Evolutionary conservation across 768 basidiomycete species (phyloP), one percentile per base, ranked within the genome.

Genomic region (Nidularia pulvinata): DNA sequence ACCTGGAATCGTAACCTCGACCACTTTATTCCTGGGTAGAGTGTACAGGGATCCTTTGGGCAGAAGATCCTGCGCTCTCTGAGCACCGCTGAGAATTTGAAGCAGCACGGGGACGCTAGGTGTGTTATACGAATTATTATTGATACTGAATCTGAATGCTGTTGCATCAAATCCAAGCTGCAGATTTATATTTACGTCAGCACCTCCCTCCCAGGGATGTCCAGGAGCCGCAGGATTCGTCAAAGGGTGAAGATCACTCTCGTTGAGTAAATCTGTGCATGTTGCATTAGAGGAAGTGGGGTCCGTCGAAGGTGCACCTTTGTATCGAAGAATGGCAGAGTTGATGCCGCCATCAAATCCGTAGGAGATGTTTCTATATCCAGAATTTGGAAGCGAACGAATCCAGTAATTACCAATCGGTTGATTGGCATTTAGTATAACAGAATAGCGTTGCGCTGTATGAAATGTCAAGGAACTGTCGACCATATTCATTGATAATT

Each of bases 361-460:
- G 50, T 52, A 43, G 25, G 42, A 16, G 10, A 59, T 46, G 42
- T 52, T 48, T 22, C 46, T 33, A 34, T 57, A 46, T 48, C 60
- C 61, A 50, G 56, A 48, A 55, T 59, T 57, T 50, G 61, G 61
- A 51, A 66, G 56, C 46, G 69, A 59, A 49, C 69, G 62, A 39
- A 74, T 62, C 69, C 77, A 80, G 59, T 80, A 81, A 57, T 80
- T 81, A 37, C 58, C 67, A 7, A 77, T 65, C 6, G 66, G 58
- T 54, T 78, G 68, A 57, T 72, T 69, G 6, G 79, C 77, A 1
- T 68, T 65, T 13, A 81, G 43, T 5, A 69, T 61, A 33, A 69
- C 62, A 0, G 73, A 74, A 53, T 75, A 76, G 2, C 73, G 66
- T 51, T 75, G 73, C 10, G 68, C 72, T n/a, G n/a, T n/a, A n/a